These are phyloP conservation scores for Tilletia caries DNA, from an alignment of 1,284 basidiomycete species.

Conservation along the genomic window DNA sequence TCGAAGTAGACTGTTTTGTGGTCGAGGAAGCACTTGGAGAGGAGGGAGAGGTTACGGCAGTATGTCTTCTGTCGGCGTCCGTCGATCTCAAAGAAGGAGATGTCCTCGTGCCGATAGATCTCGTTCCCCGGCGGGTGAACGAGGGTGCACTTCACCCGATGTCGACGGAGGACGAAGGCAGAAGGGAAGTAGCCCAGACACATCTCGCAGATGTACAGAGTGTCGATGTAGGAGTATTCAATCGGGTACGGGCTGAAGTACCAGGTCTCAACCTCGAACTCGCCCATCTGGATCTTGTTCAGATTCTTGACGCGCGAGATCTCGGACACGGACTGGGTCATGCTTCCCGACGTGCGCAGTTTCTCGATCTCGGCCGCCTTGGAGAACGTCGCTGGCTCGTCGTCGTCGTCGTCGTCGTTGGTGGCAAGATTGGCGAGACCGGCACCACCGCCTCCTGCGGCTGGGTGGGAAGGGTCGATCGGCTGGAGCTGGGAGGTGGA, in stretches of 20 bases:
- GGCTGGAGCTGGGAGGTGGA: no score
- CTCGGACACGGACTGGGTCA: constrained; percentile 98
- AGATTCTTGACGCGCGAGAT: constrained; percentile 97
- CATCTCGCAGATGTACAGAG: constrained; percentile 98
- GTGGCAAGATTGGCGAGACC: no score
- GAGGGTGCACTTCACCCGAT: constrained; percentile 85
- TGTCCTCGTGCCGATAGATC: constrained; percentile 93
- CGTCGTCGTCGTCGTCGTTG: no score
- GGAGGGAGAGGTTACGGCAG: constrained; percentile 92
- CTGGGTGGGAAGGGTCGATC: no score
- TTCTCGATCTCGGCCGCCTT: constrained; percentile 99
- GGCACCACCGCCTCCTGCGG: no score
- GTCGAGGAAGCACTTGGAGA: constrained; percentile 97
- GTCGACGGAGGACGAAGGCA: constrained; percentile 57
- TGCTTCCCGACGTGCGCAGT: constrained; percentile 90
- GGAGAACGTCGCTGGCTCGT: no score
- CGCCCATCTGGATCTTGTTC: constrained; percentile 92
- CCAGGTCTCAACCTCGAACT: constrained; percentile 95
- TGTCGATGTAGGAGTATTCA: constrained; percentile 91
- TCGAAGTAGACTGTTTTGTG: constrained; percentile 99
- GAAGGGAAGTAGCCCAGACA: constrained; percentile 59
- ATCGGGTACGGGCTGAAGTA: constrained; percentile 98
- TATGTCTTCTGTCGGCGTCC: constrained; percentile 91
- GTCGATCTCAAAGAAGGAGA: constrained; percentile 98
- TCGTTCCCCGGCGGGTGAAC: constrained; percentile 96